Conservation (phyloP, 345 rosid genomes). For the Pugionium dolabratum region DNA sequence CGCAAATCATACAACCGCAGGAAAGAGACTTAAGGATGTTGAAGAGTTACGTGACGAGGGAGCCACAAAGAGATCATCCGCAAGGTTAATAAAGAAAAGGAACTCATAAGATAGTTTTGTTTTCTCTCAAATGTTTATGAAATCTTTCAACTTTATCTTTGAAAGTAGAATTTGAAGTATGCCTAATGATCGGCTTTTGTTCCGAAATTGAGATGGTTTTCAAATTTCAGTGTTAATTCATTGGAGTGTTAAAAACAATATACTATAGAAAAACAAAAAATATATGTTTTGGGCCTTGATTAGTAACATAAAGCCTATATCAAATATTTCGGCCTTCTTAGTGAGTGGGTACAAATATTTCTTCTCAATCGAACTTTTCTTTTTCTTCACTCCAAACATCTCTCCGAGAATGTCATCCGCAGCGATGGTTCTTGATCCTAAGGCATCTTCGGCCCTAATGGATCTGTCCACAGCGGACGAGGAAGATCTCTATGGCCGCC, state of each 20-base stretch:
- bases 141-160: too few species aligned
- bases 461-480: slow-evolving; percentile 50
- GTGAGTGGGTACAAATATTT: not conserved
- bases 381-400: slow-evolving; percentile 34
- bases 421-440: slow-evolving; percentile 63
- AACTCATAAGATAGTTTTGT: not conserved
- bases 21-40: slow-evolving; percentile 18
- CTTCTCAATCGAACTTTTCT: slow-evolving; percentile 30
- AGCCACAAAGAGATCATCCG: slow-evolving; percentile 17
- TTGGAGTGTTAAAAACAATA: too few species aligned
- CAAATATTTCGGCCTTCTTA: not conserved
- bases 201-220: too few species aligned
- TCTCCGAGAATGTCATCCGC: slow-evolving; percentile 48
- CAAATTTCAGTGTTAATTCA: too few species aligned
- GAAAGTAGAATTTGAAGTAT: too few species aligned
- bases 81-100: slow-evolving; percentile 18
- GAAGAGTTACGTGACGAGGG: slow-evolving; percentile 14
- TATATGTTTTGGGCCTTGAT: too few species aligned
- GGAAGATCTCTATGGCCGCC: slow-evolving; percentile 83
- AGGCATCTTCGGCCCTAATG: slow-evolving; percentile 36
- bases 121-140: too few species aligned
- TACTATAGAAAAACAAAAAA: too few species aligned
- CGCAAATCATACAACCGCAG: not conserved
- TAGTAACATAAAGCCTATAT: slow-evolving; percentile 3
- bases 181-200: too few species aligned